Percentiles rank a stretch among this genome's conserved stretches.
Conservation (phyloP, 1,284 basidiomycete genomes). For the Sanghuangporus sanghuang region DNA sequence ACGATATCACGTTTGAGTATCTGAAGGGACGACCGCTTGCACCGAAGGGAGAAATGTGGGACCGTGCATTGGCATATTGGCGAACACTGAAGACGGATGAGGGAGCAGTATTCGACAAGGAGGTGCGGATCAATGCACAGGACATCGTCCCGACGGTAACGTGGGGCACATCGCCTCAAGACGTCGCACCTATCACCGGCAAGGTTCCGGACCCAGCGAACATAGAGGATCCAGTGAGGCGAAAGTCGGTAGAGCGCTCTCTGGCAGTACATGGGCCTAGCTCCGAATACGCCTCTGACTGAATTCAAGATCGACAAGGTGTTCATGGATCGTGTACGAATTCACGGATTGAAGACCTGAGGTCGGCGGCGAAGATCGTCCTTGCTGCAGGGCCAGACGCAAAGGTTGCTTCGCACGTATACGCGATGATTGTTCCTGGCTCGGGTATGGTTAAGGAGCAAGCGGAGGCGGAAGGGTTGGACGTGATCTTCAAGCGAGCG, state of each 20-base stretch:
- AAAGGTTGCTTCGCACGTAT: constrained; percentile 75
- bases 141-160: constrained; percentile 94
- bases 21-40: constrained; percentile 82
- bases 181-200: constrained; percentile 86
- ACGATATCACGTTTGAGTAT: constrained; percentile 77
- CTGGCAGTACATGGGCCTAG: constrained; percentile 89
- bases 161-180: constrained; percentile 96
- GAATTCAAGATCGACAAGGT: constrained; percentile 88
- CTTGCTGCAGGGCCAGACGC: constrained; percentile 70
- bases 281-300: constrained; percentile 79
- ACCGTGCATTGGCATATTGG: constrained; percentile 87
- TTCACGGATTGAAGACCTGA: constrained; percentile 92
- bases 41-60: constrained; percentile 88
- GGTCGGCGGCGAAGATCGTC: constrained; percentile 83
- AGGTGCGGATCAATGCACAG: constrained; percentile 80
- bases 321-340: constrained; percentile 97
- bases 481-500: constrained; percentile 87
- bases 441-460: constrained; percentile 94
- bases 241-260: constrained; percentile 73
- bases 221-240: constrained; percentile 62
- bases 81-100: constrained; percentile 80
- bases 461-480: constrained; percentile 90
- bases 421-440: constrained; percentile 95
- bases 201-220: constrained; percentile 76
- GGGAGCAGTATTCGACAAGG: constrained; percentile 86